A percentile compares a stretch with the other conserved stretches of the same genome.
Evolutionary conservation across 768 basidiomycete genomes (phyloP).

Genomic region (Tricholoma hemisulphureum): DNA sequence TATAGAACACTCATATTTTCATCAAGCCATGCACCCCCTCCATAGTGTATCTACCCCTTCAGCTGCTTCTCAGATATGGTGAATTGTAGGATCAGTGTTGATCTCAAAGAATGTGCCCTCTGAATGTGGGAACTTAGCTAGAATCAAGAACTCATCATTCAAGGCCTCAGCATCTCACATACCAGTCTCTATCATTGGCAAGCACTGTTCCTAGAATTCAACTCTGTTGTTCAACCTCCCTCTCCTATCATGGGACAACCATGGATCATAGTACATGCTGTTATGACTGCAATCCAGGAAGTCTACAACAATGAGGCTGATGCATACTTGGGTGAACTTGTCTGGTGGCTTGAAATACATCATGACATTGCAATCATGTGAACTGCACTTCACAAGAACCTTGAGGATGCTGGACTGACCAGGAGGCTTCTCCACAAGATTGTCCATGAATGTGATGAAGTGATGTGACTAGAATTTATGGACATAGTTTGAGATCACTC

Average conservation of each 20-base stretch:
- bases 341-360: slow-evolving; percentile 19
- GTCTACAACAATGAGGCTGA: slow-evolving; percentile 15
- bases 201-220: slow-evolving; percentile 16
- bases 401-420: slow-evolving; percentile 68
- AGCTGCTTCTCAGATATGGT: too few relatives aligned
- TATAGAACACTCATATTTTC: too few relatives aligned
- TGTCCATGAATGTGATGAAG: slow-evolving; percentile 23
- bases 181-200: slow-evolving; percentile 26
- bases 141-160: slow-evolving; percentile 16
- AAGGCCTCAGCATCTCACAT: slow-evolving; percentile 21
- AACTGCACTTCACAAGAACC: slow-evolving; percentile 49
- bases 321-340: slow-evolving; percentile 22
- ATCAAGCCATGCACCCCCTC: too few relatives aligned
- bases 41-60: too few relatives aligned
- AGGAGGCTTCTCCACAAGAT: slow-evolving; percentile 57
- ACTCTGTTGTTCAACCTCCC: slow-evolving; percentile 11
- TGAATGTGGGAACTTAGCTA: slow-evolving; percentile 22
- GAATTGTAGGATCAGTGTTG: slow-evolving; percentile 21
- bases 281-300: slow-evolving; percentile 18
- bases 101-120: too few relatives aligned
- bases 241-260: slow-evolving; percentile 20
- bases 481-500: slow-evolving; percentile 7
- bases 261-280: slow-evolving; percentile 15
- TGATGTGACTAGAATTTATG: slow-evolving; percentile 10
- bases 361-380: slow-evolving; percentile 22